Evolutionary conservation across 257 asterid genomes (phyloP).

Genomic region (Knoxia roxburghii): DNA sequence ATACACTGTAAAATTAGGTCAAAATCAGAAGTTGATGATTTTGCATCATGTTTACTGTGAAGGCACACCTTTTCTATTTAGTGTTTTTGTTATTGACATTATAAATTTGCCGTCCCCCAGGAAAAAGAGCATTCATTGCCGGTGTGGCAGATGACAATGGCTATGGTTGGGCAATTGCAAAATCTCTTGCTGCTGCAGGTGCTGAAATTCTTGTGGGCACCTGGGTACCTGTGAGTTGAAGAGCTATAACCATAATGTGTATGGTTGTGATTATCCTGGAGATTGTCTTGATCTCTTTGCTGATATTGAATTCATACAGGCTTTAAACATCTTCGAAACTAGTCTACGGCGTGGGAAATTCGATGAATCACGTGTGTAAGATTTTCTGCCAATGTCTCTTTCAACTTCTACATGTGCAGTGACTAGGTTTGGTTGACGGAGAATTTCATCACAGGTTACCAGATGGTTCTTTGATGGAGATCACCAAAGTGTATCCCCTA

Average conservation of each 20-base stretch:
- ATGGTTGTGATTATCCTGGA: slow-evolving; percentile 3
- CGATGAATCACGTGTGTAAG: slow-evolving; percentile 89
- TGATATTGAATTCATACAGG: slow-evolving; percentile 34
- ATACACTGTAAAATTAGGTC: neutral
- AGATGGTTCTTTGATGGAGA: slow-evolving; percentile 96
- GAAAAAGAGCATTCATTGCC: slow-evolving; percentile 95
- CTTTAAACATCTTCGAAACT: slow-evolving; percentile 81
- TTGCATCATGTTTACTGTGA: neutral
- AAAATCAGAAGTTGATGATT: neutral
- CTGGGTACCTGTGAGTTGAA: slow-evolving; percentile 91
- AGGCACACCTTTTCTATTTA: slow-evolving; percentile 1
- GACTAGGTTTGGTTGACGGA: neutral
- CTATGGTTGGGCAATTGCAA: slow-evolving; percentile 97
- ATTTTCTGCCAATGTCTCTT: neutral
- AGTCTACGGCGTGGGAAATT: slow-evolving; percentile 92
- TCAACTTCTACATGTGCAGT: slow-evolving; percentile 5
- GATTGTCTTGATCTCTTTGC: neutral
- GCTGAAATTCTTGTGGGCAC: slow-evolving; percentile 97
- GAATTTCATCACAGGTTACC: slow-evolving; percentile 54
- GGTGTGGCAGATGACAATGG: slow-evolving; percentile 96
- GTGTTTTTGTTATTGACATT: neutral
- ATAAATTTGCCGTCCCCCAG: slow-evolving; percentile 41
- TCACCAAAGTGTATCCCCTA: slow-evolving; percentile 77
- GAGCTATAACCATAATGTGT: neutral
- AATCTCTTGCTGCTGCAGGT: slow-evolving; percentile 94